Base-by-base conservation (phyloP, 2,329 filamentous ascomycete species). In the Arthrobotrys iridis region DNA sequence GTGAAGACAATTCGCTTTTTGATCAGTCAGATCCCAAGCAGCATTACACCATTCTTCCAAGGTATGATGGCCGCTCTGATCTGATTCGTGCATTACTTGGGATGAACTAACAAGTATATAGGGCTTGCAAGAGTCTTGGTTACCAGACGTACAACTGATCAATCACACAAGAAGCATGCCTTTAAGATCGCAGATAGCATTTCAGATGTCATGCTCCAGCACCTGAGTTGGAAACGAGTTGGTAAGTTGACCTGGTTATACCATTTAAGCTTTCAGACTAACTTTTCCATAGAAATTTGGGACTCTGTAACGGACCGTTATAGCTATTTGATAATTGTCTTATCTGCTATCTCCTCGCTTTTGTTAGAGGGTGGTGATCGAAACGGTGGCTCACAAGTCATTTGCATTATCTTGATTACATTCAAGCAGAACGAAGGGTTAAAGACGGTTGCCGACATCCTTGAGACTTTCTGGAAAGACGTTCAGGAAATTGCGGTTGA, bases 351-450 rank as follows among this genome's bases (percentile, higher is more conserved):
- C 64, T 89, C 91, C 40, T 90, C 93, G 80, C 87, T 96, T 82
- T 83, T 96, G 75, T 88, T 95, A 76, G 93, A 96, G 79, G 86
- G 87, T 77, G 86, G 82, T 77, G 83, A 83, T 77, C 84, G 2
- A 83, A 85, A 77, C 84, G 84, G 76, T 37, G 80, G 77, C 52
- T 77, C 79, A 6, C 87, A 88, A 76, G 85, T 89, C 11, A 87
- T 90, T 62, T 91, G 93, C 45, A 87, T 95, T 26, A 89, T 98
- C 35, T 85, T 99, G 22, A 87, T 93, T 65, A 91, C 93, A 0
- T 97, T 99, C 84, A 94, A 93, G 81, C 89, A 92, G 73, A 87
- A 89, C 52, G 89, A 88, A 40, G 94, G 95, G 0, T 86, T 99
- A 71, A 86, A 89, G 6, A 86, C 88, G 3, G 83, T 98, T 74